Percentiles rank a stretch among this genome's conserved stretches.
Conservation (phyloP, 2,329 filamentous ascomycete genomes). For the Colletotrichum sp. region DNA sequence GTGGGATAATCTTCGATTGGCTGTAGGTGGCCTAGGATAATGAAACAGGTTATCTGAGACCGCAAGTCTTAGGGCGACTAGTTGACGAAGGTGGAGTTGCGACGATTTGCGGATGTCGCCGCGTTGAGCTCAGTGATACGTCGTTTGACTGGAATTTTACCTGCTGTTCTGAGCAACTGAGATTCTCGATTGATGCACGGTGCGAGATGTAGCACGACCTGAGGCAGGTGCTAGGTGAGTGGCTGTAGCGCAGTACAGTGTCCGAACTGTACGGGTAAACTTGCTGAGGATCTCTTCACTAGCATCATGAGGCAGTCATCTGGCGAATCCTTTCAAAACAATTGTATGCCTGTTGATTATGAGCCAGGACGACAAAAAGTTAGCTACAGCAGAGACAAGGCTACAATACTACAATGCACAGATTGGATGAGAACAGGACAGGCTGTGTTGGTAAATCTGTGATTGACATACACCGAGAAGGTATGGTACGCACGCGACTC, state of each 20-base stretch:
- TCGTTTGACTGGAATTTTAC: slow-evolving; percentile 6
- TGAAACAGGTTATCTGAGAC: background rate
- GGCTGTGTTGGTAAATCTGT: background rate
- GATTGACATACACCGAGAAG: background rate
- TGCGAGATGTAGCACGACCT: background rate
- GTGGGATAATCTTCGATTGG: background rate
- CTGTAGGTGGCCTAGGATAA: background rate
- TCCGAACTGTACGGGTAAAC: background rate
- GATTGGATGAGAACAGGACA: background rate
- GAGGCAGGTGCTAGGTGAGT: background rate
- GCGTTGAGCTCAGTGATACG: background rate
- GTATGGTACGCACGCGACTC: background rate
- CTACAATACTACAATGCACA: background rate
- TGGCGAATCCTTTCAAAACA: background rate
- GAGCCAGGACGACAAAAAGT: background rate
- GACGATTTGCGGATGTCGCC: background rate
- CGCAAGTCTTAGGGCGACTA: background rate
- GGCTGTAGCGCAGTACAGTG: background rate
- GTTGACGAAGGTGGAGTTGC: background rate
- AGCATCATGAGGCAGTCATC: background rate
- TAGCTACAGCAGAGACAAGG: background rate
- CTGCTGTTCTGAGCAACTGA: slow-evolving; percentile 3
- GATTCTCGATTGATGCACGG: slow-evolving; percentile 1
- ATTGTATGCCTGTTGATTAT: background rate
- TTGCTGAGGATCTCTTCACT: background rate